phyloP scores from a whole-genome alignment of 2,329 filamentous ascomycete genomes.

The Trichothecium roseum region DNA sequence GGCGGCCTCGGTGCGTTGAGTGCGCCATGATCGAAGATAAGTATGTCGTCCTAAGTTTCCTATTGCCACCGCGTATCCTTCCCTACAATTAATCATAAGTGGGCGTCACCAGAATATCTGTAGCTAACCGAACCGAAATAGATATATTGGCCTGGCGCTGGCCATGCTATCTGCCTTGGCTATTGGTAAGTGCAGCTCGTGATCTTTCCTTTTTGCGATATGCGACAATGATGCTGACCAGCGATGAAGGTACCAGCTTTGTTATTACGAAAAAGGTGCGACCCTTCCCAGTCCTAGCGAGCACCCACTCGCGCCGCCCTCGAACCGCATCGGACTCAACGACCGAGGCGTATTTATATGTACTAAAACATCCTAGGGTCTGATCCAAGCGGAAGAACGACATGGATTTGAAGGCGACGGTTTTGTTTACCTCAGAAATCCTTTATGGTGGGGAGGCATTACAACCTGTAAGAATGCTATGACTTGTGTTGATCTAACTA shows the following conservation, averaged over 20 bases:
- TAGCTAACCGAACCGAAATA: slow-evolving; percentile 19
- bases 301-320: neutral
- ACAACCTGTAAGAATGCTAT: too few species aligned
- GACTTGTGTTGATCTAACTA: slow-evolving; percentile 46
- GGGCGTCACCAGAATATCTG: too few species aligned
- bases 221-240: neutral
- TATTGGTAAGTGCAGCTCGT: slow-evolving; percentile 48
- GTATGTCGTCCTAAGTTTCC: slow-evolving; percentile 13
- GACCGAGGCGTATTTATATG: slow-evolving; percentile 1
- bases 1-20: too few species aligned
- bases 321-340: neutral
- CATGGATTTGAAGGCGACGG: slow-evolving; percentile 97
- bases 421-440: slow-evolving; percentile 85
- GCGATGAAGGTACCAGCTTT: slow-evolving; percentile 70
- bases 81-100: neutral
- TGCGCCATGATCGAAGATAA: slow-evolving; percentile 25
- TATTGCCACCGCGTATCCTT: neutral
- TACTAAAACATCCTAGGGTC: slow-evolving; percentile 43
- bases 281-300: neutral
- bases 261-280: slow-evolving; percentile 96
- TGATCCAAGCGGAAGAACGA: slow-evolving; percentile 80
- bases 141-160: slow-evolving; percentile 67
- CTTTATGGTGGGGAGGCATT: slow-evolving; percentile 97
- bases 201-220: slow-evolving; percentile 1
- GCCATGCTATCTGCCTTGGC: slow-evolving; percentile 66